These are phyloP conservation scores for Stachybotrys chartarum DNA, from an alignment of 2,329 filamentous ascomycete genomes.

Conservation along the genomic window DNA sequence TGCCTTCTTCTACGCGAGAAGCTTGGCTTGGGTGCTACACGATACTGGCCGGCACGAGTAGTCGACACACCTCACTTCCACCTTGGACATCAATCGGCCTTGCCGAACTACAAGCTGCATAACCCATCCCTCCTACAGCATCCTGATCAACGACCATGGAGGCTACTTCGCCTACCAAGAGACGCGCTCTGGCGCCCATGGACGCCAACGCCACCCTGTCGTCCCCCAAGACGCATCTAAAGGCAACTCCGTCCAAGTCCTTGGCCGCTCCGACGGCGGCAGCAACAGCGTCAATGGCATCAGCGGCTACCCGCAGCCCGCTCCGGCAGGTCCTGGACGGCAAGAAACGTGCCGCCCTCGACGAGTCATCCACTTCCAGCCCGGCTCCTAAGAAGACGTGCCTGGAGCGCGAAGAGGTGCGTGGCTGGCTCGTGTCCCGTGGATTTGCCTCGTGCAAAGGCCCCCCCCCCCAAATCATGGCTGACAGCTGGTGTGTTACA, in stretches of 20 bases:
- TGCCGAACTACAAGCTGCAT: background rate
- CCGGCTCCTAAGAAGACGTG: conserved; percentile 25
- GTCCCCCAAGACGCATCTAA: conserved; percentile 13
- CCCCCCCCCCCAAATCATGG: conserved; percentile 5
- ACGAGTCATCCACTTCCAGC: conserved; percentile 9
- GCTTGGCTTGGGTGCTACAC: too few relatives aligned
- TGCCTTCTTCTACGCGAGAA: too few relatives aligned
- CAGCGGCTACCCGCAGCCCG: background rate
- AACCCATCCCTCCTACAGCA: background rate
- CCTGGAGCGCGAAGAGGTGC: conserved; percentile 22
- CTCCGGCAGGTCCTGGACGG: conserved; percentile 9
- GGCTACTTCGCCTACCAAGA: conserved; percentile 31
- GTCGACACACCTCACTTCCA: too few relatives aligned
- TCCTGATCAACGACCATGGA: conserved; percentile 11
- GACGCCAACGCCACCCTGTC: conserved; percentile 35
- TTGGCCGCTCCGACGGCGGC: conserved; percentile 1
- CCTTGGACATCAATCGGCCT: too few relatives aligned
- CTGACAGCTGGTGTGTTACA: conserved; percentile 5
- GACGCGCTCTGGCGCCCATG: conserved; percentile 41
- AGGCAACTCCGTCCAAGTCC: conserved; percentile 2
- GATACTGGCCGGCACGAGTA: too few relatives aligned
- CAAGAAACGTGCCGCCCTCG: conserved; percentile 17
- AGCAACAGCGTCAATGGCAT: background rate
- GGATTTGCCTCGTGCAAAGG: background rate
- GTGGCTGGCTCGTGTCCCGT: conserved; percentile 1